Conservation (phyloP, 129 eudicot genomes). For the Helichrysum umbraculigerum region DNA sequence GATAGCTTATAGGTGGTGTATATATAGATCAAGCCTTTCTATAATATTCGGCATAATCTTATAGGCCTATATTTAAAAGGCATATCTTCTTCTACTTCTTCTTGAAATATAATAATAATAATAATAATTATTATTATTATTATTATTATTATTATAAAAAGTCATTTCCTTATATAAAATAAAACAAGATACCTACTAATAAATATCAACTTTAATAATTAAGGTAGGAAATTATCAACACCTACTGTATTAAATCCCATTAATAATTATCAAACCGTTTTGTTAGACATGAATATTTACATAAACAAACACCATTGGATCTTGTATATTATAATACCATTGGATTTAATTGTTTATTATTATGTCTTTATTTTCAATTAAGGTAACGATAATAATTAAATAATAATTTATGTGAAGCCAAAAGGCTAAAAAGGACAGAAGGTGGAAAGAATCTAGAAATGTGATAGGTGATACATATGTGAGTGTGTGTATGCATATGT, state of each 20-base stretch:
- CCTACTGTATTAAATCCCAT: not conserved
- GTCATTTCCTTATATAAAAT: not conserved
- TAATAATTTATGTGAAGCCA: conserved; percentile 37
- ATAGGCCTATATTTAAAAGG: not conserved
- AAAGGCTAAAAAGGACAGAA: conserved; percentile 40
- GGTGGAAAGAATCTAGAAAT: conserved; percentile 44
- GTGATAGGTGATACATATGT: conserved; percentile 28
- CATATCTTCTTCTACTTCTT: no score
- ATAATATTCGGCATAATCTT: not conserved
- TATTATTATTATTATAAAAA: no score
- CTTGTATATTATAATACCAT: not conserved
- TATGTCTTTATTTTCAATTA: not conserved
- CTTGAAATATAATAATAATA: not conserved
- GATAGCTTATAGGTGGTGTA: no score
- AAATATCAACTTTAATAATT: not conserved
- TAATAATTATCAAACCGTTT: not conserved
- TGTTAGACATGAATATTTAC: not conserved
- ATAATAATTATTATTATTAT: no score
- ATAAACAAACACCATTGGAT: not conserved
- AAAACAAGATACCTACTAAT: not conserved
- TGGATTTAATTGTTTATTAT: not conserved
- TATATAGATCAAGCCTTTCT: no score
- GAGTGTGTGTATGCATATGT: not conserved
- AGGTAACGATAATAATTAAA: not conserved
- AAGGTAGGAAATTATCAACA: conserved; percentile 13